These are phyloP conservation scores for Myochromella boudieri DNA, from an alignment of 768 basidiomycete genomes.

Conservation along the genomic window DNA sequence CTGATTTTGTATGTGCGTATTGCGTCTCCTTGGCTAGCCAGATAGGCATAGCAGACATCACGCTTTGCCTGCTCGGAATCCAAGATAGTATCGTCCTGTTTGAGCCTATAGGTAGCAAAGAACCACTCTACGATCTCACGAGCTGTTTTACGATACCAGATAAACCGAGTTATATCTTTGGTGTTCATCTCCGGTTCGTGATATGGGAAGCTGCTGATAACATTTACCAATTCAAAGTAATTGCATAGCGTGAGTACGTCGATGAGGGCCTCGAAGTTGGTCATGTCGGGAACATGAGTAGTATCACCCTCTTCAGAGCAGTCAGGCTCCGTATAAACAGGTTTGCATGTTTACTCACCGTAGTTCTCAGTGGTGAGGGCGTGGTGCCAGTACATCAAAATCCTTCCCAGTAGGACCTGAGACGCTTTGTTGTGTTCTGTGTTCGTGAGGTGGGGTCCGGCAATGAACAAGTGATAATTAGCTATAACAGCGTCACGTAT, in stretches of 20 bases:
- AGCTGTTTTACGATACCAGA: background rate
- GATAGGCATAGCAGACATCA: background rate
- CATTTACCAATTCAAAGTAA: background rate
- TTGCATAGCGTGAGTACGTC: no score
- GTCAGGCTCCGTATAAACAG: no score
- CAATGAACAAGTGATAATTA: constrained; percentile 17
- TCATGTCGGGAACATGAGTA: no score
- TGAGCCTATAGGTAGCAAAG: constrained; percentile 14
- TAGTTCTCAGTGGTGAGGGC: background rate
- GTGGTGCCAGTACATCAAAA: constrained; percentile 12
- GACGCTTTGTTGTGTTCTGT: constrained; percentile 9
- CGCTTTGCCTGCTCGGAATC: background rate
- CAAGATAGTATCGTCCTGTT: background rate
- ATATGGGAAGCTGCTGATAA: background rate
- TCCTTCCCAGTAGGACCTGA: constrained; percentile 10
- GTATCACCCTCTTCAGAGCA: no score
- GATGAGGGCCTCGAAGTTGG: no score
- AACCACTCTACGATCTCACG: constrained; percentile 1
- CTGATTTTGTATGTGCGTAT: background rate
- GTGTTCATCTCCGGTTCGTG: background rate
- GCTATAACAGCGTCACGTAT: constrained; percentile 16
- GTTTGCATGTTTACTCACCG: background rate
- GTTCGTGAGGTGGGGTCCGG: constrained; percentile 13
- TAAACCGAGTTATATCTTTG: background rate
- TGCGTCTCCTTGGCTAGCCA: background rate